Base-by-base conservation (phyloP, 345 rosid species). In the Salix arbutifolia region DNA sequence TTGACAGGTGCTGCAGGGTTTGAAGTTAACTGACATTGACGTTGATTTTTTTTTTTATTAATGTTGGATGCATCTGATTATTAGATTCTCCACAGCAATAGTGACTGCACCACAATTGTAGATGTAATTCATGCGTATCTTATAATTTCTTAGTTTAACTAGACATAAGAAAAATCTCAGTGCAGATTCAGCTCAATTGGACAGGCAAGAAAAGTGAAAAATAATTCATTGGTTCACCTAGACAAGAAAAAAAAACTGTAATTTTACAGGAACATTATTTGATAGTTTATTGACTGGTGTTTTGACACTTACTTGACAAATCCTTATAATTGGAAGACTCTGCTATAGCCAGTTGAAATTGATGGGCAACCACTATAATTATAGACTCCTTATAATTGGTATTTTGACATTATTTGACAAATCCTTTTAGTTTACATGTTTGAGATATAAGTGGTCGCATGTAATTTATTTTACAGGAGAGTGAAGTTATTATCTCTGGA, bases 401-500 rank as follows among this genome's bases (percentile, higher is more conserved):
- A 33, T 33, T 33, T 33, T 33, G 35, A 33, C 35, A 33, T 33
- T 0, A 33, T 33, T 33, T 33, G 35, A 33, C 35, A 33, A 33
- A 33, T 33, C 35, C 35, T 33, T 33, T 33, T 33, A 33, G 35
- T 4, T 38, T 26, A 23, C 38, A 28, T 30, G 21, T 18, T 18
- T 30, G n/a, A 30, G 42, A 30, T 31, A 50, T 65, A 26, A 65
- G 28, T 28, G 1, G 46, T 44, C 42, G 7, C 9, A 0, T 64
- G 40, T 37, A n/a, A 25, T 44, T 7, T 25, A 12, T 13, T 31
- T 66, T 69, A 23, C 84, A 81, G 84, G 84, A 70, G 56, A 31
- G 81, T 70, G 21, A 82, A 58, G 67, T 42, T 56, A 42, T 73
- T 82, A 21, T 74, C 78, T 31, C 61, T 82, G 25, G 78, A 74